These are phyloP conservation scores for Citrus cavaleriei DNA, from an alignment of 345 rosid genomes.

Conservation along the genomic window DNA sequence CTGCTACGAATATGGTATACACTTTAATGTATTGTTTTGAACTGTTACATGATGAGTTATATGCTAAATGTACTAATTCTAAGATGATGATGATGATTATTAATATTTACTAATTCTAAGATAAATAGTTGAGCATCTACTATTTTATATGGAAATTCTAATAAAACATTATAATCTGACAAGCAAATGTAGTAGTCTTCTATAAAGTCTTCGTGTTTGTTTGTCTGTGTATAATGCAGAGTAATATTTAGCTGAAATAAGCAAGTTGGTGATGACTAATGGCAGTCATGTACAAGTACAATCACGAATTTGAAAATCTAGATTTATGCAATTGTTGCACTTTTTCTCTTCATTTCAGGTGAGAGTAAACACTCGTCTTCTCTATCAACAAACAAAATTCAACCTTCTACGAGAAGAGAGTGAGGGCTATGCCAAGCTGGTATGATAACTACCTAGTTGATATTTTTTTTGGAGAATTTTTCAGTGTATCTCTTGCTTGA, in stretches of 20 bases:
- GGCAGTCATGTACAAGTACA: not conserved
- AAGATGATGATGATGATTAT: not conserved
- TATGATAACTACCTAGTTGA: conserved; percentile 24
- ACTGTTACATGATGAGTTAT: not conserved
- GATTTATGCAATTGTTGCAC: not conserved
- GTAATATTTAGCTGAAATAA: not conserved
- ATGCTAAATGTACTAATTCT: not conserved
- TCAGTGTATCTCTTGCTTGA: not conserved
- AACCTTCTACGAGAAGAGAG: conserved; percentile 98
- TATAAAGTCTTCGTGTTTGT: not conserved
- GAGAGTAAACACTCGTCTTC: conserved; percentile 95
- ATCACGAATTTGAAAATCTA: not conserved
- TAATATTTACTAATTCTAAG: no score
- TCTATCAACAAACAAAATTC: conserved; percentile 98
- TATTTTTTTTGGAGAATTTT: not conserved
- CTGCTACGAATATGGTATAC: not conserved
- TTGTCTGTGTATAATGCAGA: not conserved
- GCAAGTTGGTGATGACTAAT: not conserved
- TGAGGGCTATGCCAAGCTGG: conserved; percentile 99
- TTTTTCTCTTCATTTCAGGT: conserved; percentile 53
- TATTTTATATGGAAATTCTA: not conserved
- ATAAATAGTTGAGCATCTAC: not conserved
- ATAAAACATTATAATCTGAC: not conserved
- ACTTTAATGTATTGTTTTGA: not conserved
- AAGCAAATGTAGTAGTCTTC: not conserved